Evolutionary conservation across 768 basidiomycete genomes (phyloP).

Genomic region (Boletus fagicola): DNA sequence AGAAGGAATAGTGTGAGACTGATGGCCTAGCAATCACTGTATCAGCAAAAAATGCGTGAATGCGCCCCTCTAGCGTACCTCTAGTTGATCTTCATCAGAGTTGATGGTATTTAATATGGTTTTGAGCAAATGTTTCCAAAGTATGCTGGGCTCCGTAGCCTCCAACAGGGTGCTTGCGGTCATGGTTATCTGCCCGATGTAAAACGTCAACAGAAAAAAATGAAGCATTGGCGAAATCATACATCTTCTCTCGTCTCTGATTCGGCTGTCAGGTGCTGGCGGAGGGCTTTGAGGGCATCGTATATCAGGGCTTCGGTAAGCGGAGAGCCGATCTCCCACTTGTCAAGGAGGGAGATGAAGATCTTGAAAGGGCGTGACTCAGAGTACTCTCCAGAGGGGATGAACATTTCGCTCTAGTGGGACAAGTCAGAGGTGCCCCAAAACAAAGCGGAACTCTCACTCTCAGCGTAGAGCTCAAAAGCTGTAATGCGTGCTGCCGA

Average conservation of each 20-base stretch:
- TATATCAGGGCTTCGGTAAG: slow-evolving; percentile 78
- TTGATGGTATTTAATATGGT: slow-evolving; percentile 55
- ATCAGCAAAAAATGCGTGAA: slow-evolving; percentile 3
- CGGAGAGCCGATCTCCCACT: slow-evolving; percentile 90
- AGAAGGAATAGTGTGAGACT: slow-evolving; percentile 72
- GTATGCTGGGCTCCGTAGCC: slow-evolving; percentile 82
- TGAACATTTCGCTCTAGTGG: slow-evolving; percentile 70
- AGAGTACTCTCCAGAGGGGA: slow-evolving; percentile 67
- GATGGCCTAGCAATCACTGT: slow-evolving; percentile 48
- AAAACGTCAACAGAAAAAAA: not conserved
- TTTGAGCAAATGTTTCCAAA: slow-evolving; percentile 77
- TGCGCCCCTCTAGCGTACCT: slow-evolving; percentile 41
- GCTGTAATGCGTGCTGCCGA: slow-evolving; percentile 63
- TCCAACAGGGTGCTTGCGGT: slow-evolving; percentile 90
- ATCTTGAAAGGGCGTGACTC: slow-evolving; percentile 92
- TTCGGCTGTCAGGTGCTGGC: slow-evolving; percentile 49
- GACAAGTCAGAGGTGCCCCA: slow-evolving; percentile 12
- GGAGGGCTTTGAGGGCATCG: slow-evolving; percentile 76
- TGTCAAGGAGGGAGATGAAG: slow-evolving; percentile 91
- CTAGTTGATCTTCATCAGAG: slow-evolving; percentile 40
- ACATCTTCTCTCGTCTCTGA: slow-evolving; percentile 64
- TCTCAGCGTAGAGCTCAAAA: slow-evolving; percentile 68
- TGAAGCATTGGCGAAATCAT: slow-evolving; percentile 18
- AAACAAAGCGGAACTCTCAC: slow-evolving; percentile 35
- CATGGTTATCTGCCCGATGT: slow-evolving; percentile 55